Conservation (phyloP, 805 yeast genomes). For the Soucietia sequanensis region DNA sequence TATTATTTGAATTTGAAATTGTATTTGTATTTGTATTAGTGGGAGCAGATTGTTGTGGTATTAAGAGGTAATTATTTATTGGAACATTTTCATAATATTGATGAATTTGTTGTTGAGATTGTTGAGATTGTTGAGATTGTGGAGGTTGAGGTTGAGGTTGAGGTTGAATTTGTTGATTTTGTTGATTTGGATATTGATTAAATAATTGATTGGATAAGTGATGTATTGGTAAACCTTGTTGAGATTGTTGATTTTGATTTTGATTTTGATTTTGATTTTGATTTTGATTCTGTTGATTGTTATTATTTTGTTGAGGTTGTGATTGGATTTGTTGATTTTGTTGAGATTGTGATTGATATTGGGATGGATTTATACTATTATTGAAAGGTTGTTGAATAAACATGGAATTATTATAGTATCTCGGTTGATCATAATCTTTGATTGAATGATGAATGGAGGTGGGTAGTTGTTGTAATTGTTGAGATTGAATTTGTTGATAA, state of each 20-base stretch:
- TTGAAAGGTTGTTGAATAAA: constrained; percentile 2
- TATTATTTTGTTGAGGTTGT: too few relatives aligned
- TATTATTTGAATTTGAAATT: too few relatives aligned
- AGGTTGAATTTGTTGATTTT: too few relatives aligned
- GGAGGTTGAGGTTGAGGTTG: constrained; percentile 1
- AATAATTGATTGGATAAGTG: constrained; percentile 9
- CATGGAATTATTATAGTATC: constrained; percentile 1
- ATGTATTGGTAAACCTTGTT: not conserved
- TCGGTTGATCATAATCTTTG: constrained; percentile 2
- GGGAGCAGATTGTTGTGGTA: constrained; percentile 13
- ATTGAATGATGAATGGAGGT: not conserved
- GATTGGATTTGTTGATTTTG: constrained; percentile 12
- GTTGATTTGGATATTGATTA: not conserved
- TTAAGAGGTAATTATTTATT: constrained; percentile 20
- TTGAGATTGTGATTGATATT: constrained; percentile 23
- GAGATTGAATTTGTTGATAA: not conserved
- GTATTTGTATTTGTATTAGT: constrained; percentile 4
- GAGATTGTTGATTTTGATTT: not conserved
- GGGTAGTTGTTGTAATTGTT: not conserved
- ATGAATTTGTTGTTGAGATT: constrained; percentile 4
- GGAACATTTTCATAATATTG: constrained; percentile 14
- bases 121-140: not conserved
- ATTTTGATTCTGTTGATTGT: too few relatives aligned
- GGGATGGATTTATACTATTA: constrained; percentile 14
- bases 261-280: too few relatives aligned